Evolutionary conservation across 441 rosid species (phyloP).

Genomic region (Caryocar brasiliense): DNA sequence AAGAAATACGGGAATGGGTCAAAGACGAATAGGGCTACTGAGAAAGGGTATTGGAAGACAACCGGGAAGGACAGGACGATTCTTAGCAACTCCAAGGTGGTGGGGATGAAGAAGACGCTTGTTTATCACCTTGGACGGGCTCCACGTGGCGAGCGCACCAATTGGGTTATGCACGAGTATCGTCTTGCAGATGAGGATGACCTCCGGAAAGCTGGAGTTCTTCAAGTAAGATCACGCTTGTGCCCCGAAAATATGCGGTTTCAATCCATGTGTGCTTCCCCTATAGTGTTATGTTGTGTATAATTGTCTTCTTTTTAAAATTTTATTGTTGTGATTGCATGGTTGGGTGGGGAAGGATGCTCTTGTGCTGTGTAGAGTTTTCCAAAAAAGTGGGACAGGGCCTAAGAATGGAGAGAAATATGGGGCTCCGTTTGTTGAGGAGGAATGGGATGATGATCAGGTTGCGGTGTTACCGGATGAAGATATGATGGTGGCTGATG

Average conservation of each 20-base stretch:
- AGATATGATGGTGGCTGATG: slow-evolving; percentile 30
- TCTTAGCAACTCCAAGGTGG: slow-evolving; percentile 27
- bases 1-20: slow-evolving; percentile 79
- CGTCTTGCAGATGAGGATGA: slow-evolving; percentile 70
- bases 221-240: slow-evolving; percentile 41
- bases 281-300: neutral
- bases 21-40: slow-evolving; percentile 87
- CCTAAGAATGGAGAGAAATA: slow-evolving; percentile 97
- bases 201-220: slow-evolving; percentile 45
- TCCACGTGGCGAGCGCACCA: slow-evolving; percentile 73
- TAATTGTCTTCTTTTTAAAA: neutral
- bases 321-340: neutral
- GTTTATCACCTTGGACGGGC: slow-evolving; percentile 86
- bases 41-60: slow-evolving; percentile 95
- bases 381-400: slow-evolving; percentile 91
- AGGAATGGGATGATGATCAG: slow-evolving; percentile 85
- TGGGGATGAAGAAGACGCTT: slow-evolving; percentile 96
- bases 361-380: slow-evolving; percentile 81
- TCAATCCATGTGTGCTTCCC: neutral
- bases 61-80: slow-evolving; percentile 84
- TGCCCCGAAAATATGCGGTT: neutral
- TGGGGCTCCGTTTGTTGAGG: slow-evolving; percentile 93
- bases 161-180: slow-evolving; percentile 99
- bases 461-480: slow-evolving; percentile 43
- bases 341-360: slow-evolving; percentile 50